A percentile compares a stretch with the other conserved stretches of the same genome.
Conservation (phyloP, 306 rosid species). For the Morella rubra region DNA sequence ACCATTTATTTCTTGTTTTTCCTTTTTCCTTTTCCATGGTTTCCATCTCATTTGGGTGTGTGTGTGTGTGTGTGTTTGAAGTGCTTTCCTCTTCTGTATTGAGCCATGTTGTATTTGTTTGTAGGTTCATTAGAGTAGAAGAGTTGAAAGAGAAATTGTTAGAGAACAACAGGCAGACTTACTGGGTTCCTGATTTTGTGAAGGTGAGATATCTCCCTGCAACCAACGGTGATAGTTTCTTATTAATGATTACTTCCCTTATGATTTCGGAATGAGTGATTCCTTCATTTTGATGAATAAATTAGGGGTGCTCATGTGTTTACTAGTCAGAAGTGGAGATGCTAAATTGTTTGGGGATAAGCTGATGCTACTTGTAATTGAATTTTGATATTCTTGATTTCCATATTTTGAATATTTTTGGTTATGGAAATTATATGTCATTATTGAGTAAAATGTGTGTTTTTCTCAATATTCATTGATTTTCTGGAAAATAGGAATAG, state of each 20-base stretch:
- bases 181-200: slow-evolving; percentile 98
- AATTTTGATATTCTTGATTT: not conserved
- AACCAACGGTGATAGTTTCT: not conserved
- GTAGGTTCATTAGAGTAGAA: slow-evolving; percentile 93
- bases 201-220: slow-evolving; percentile 51
- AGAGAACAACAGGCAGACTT: slow-evolving; percentile 83
- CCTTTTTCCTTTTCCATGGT: not conserved
- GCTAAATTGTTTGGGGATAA: not conserved
- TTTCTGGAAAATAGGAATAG: not conserved
- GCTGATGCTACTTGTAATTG: not conserved
- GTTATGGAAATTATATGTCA: not conserved
- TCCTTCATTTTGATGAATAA: not conserved
- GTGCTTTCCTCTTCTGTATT: slow-evolving; percentile 5
- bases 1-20: not conserved
- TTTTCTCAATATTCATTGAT: not conserved
- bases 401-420: too few species aligned
- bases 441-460: not conserved
- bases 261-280: not conserved
- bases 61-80: not conserved
- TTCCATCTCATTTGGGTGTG: not conserved
- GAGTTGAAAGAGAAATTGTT: slow-evolving; percentile 70
- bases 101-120: slow-evolving; percentile 18
- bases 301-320: not conserved
- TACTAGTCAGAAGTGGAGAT: not conserved
- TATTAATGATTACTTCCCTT: not conserved